Evolutionary conservation across 176 grass and related monocot species (phyloP).

Genomic region (Avena atlantica): DNA sequence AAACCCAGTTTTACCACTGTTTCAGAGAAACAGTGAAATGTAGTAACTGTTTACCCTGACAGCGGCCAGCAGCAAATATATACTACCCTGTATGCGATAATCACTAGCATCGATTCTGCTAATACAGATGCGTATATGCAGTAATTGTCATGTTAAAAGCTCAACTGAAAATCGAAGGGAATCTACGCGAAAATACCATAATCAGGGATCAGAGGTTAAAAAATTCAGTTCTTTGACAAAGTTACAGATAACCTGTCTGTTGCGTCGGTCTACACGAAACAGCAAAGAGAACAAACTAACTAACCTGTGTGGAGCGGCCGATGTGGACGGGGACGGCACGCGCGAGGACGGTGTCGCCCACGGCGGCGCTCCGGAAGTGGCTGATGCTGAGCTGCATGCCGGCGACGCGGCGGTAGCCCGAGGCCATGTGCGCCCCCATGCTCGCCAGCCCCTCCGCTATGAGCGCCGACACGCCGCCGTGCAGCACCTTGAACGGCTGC

Average conservation of each 20-base stretch:
- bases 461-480: slow-evolving; percentile 82
- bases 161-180: background rate
- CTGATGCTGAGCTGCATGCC: slow-evolving; percentile 93
- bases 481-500: slow-evolving; percentile 95
- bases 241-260: too few species aligned
- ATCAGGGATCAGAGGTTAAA: slow-evolving; percentile 44
- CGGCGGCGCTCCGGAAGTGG: slow-evolving; percentile 72
- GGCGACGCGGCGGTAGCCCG: slow-evolving; percentile 69
- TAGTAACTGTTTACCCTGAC: too few species aligned
- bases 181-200: background rate
- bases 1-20: background rate
- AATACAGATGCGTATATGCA: background rate
- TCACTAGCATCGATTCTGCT: background rate
- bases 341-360: slow-evolving; percentile 74
- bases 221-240: too few species aligned
- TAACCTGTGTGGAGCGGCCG: slow-evolving; percentile 77
- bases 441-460: slow-evolving; percentile 82
- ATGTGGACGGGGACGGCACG: slow-evolving; percentile 66
- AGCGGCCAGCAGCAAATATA: background rate
- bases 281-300: background rate
- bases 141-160: background rate
- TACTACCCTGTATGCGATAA: background rate
- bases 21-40: background rate
- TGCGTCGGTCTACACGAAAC: background rate
- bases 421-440: slow-evolving; percentile 97